Base-by-base conservation (phyloP, 768 basidiomycete species). In the Amyloporia xantha region DNA sequence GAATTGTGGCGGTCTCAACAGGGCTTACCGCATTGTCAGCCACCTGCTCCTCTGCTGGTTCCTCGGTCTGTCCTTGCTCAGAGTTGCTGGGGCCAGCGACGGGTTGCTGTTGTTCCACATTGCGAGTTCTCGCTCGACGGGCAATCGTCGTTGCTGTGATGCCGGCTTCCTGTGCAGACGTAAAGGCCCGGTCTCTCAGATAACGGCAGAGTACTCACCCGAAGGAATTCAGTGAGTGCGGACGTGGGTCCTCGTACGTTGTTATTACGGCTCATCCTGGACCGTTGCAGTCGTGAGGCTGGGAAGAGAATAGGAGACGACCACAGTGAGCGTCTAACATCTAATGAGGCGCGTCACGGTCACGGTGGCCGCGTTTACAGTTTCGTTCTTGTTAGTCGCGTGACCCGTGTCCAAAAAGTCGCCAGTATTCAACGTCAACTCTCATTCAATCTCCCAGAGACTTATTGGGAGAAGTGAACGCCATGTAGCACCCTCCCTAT, bases 161-260 rank as follows among this genome's bases (percentile, higher is more conserved):
- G 9, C 78, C 78, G 15, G 74, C 67, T 60, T 80, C 79, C 75
- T 77, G 54, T 19, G 3, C 9, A 20, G 25, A 35, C 5, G 25
- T 27, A 41, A 21, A 5, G 27, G 39, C 19, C 12, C 21, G 6
- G 1, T 21, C 25, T 19, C 15, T 35, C n/a, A 21, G 13, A 12
- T 42, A 19, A 15, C 12, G 30, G 9, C 20, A 11, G 5, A 3
- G n/a, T 21, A 65, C 70, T 24, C 51, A 86, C 90, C 58, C 77
- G 77, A 27, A 92, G 68, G 55, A 86, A 92, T 54, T 89, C 86
- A 28, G 90, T 91, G 11, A 92, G 67, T 0, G 90, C 90, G 19
- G 87, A 91, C 0, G 85, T 80, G 2, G 91, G 90, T 0, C 91
- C 90, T 11, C 84, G 78, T 37, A 91, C 80, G 50, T 86, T 86